phyloP scores from a whole-genome alignment of 2,329 filamentous ascomycete species.

The Cordyceps javanica region DNA sequence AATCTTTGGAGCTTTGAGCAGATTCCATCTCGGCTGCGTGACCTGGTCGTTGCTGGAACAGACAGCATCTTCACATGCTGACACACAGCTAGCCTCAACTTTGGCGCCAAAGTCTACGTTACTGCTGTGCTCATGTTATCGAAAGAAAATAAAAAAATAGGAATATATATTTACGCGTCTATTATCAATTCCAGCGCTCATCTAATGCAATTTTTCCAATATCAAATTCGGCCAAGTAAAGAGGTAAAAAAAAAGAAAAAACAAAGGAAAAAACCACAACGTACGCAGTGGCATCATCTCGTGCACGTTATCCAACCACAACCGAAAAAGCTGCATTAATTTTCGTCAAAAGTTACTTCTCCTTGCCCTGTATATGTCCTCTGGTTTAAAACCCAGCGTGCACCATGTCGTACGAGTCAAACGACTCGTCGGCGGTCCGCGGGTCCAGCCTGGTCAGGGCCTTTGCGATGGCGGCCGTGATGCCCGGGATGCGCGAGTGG shows the following conservation, averaged over 20 bases:
- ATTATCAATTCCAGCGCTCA: not conserved
- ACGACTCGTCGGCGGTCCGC: not conserved
- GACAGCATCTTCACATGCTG: too few species aligned
- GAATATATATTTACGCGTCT: not conserved
- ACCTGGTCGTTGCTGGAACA: too few species aligned
- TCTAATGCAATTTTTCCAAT: not conserved
- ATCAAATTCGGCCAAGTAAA: not conserved
- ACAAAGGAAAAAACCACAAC: not conserved
- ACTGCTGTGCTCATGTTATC: too few species aligned
- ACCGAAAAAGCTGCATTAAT: too few species aligned
- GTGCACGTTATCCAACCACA: not conserved
- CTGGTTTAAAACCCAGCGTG: not conserved
- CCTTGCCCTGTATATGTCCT: not conserved
- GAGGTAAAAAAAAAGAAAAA: too few species aligned
- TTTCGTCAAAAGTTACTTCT: too few species aligned
- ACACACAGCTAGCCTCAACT: too few species aligned
- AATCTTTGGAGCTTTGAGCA: too few species aligned
- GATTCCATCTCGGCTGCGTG: too few species aligned
- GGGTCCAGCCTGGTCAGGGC: conserved; percentile 12
- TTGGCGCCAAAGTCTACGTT: too few species aligned
- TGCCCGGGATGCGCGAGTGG: conserved; percentile 22
- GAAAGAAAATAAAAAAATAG: not conserved
- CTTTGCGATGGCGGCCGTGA: conserved; percentile 21
- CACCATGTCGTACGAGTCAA: not conserved
- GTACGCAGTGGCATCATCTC: not conserved